phyloP scores from a whole-genome alignment of 208 protist genomes.

The Trypanosoma melophagium region DNA sequence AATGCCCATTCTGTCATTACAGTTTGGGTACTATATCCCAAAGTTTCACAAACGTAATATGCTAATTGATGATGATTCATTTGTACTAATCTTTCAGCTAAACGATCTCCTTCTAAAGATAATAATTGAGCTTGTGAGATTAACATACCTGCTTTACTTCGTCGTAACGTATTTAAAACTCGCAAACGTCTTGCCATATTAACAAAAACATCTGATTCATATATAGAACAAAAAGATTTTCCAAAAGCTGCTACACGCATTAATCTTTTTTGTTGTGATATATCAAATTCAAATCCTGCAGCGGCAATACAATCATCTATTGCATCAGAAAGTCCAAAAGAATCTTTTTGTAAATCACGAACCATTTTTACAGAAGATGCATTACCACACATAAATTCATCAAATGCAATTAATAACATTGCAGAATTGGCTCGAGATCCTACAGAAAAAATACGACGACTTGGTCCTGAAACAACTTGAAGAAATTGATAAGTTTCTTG shows the following conservation, averaged over 20 bases:
- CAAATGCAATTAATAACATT: conserved; percentile 65
- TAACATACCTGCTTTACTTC: conserved; percentile 73
- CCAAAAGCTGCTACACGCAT: conserved; percentile 93
- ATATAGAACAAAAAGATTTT: conserved; percentile 89
- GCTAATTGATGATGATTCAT: conserved; percentile 88
- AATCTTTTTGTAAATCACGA: conserved; percentile 55
- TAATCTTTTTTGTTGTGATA: conserved; percentile 77
- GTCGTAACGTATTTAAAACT: conserved; percentile 86
- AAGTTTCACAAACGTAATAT: conserved; percentile 62
- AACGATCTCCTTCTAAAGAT: conserved; percentile 44
- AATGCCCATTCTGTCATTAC: conserved; percentile 95
- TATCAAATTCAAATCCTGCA: conserved; percentile 82
- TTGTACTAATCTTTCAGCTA: conserved; percentile 79
- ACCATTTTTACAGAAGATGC: conserved; percentile 67
- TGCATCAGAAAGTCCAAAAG: conserved; percentile 56
- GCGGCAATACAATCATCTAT: conserved; percentile 89
- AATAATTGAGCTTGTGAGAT: conserved; percentile 87
- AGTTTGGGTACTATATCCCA: conserved; percentile 59
- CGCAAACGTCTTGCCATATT: conserved; percentile 73
- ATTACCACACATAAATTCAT: conserved; percentile 78
- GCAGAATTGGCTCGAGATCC: conserved; percentile 59
- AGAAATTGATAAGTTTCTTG: conserved; percentile 62
- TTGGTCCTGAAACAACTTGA: conserved; percentile 48
- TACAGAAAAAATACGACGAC: conserved; percentile 69
- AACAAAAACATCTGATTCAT: conserved; percentile 82